phyloP scores from a whole-genome alignment of 1,139 yeast genomes.

The Hanseniaspora gamundiae region DNA sequence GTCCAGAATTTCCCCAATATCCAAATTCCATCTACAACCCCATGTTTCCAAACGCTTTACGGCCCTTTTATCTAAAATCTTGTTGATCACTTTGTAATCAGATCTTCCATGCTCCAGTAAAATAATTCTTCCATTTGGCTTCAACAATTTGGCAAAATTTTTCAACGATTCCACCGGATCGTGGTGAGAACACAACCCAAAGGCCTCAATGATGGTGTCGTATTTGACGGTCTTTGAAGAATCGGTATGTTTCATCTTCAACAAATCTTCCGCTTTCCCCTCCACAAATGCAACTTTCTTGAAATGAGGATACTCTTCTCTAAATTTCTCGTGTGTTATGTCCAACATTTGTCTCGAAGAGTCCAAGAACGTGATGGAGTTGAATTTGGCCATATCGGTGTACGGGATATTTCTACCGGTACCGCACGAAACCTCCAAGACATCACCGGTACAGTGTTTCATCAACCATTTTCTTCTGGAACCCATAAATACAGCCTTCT shows the following conservation, averaged over 20 bases:
- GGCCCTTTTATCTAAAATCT: slow-evolving; percentile 71
- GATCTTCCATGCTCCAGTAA: slow-evolving; percentile 90
- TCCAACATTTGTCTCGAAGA: slow-evolving; percentile 79
- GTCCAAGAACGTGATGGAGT: slow-evolving; percentile 75
- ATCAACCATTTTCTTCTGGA: slow-evolving; percentile 73
- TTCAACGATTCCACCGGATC: slow-evolving; percentile 77
- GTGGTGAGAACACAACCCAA: slow-evolving; percentile 91
- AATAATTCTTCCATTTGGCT: slow-evolving; percentile 85
- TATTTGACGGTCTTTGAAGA: slow-evolving; percentile 37
- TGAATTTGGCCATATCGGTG: slow-evolving; percentile 44
- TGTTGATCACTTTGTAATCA: slow-evolving; percentile 62
- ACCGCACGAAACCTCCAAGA: slow-evolving; percentile 88
- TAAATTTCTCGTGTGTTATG: slow-evolving; percentile 64
- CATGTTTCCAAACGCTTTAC: slow-evolving; percentile 75
- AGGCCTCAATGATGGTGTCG: slow-evolving; percentile 87
- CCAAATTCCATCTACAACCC: slow-evolving; percentile 98
- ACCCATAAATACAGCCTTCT: slow-evolving; percentile 69
- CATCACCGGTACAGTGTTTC: slow-evolving; percentile 75
- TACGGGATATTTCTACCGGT: slow-evolving; percentile 87
- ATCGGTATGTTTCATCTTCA: slow-evolving; percentile 27
- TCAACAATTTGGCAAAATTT: slow-evolving; percentile 59
- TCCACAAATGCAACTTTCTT: slow-evolving; percentile 73
- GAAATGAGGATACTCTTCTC: slow-evolving; percentile 50
- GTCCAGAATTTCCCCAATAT: slow-evolving; percentile 75
- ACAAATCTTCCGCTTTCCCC: slow-evolving; percentile 83